Conservation (phyloP, 805 yeast genomes). For the Grigorovia yakushimaensis region DNA sequence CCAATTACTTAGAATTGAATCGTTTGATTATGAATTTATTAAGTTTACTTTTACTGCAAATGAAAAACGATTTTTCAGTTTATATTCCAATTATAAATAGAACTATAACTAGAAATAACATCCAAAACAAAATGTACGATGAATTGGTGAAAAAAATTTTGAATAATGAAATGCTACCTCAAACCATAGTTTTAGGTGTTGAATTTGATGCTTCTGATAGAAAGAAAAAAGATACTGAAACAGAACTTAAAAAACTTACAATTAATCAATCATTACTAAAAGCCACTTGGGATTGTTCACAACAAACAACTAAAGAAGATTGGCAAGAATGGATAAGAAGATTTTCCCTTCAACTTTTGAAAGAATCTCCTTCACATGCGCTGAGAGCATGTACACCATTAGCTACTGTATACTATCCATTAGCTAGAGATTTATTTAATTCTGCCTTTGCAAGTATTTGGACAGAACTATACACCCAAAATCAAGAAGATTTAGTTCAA, state of each 20-base stretch:
- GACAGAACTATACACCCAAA: slow-evolving; percentile 79
- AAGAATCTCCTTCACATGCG: slow-evolving; percentile 89
- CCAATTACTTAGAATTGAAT: slow-evolving; percentile 44
- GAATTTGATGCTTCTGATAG: slow-evolving; percentile 17
- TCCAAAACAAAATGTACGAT: slow-evolving; percentile 63
- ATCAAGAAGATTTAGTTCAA: slow-evolving; percentile 81
- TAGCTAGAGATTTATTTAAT: slow-evolving; percentile 83
- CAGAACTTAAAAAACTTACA: slow-evolving; percentile 59
- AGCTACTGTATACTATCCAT: slow-evolving; percentile 74
- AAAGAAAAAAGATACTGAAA: slow-evolving; percentile 26
- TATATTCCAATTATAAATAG: slow-evolving; percentile 72
- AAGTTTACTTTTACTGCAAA: slow-evolving; percentile 58
- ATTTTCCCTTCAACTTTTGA: slow-evolving; percentile 68
- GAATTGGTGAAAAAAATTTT: slow-evolving; percentile 63
- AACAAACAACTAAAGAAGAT: slow-evolving; percentile 79
- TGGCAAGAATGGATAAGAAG: slow-evolving; percentile 95
- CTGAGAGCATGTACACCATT: slow-evolving; percentile 81
- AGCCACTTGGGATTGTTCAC: slow-evolving; percentile 86
- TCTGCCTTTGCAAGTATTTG: slow-evolving; percentile 90
- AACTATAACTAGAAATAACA: slow-evolving; percentile 45
- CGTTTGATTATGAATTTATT: slow-evolving; percentile 62
- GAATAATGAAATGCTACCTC: slow-evolving; percentile 76
- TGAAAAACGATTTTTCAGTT: slow-evolving; percentile 72
- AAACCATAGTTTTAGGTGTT: slow-evolving; percentile 47
- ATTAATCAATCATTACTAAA: slow-evolving; percentile 53